Evolutionary conservation across 169 alveolate genomes (phyloP).

Genomic region (Cryptosporidium baileyi): DNA sequence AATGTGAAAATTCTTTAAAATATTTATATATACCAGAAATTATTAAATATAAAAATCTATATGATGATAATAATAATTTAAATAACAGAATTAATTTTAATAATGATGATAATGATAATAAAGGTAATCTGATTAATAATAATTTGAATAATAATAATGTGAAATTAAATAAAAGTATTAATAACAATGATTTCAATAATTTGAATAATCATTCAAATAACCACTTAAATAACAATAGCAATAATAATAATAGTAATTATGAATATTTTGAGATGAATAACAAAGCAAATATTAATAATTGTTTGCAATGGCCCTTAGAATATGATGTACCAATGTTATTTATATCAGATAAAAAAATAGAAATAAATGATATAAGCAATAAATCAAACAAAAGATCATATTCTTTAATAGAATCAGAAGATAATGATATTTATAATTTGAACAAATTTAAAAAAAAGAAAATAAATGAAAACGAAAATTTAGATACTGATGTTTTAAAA

Average conservation of each 20-base stretch:
- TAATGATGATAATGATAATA: background rate
- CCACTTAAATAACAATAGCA: background rate
- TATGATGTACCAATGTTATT: too few species aligned
- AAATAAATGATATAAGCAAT: background rate
- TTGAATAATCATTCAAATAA: background rate
- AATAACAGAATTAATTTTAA: background rate
- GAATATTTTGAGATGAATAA: background rate
- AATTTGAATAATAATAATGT: background rate
- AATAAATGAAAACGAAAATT: background rate
- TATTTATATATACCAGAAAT: background rate
- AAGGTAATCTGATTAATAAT: too few species aligned
- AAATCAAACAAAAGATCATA: slow-evolving; percentile 11
- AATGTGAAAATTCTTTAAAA: slow-evolving; percentile 34
- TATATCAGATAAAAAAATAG: too few species aligned
- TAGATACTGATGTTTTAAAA: background rate
- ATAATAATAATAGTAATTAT: background rate
- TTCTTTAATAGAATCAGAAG: slow-evolving; percentile 2
- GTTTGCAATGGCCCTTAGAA: background rate
- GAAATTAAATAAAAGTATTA: background rate
- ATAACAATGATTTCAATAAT: background rate
- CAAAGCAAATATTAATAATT: background rate
- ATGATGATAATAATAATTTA: background rate
- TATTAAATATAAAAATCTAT: background rate
- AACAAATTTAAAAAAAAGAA: background rate
- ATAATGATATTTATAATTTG: background rate